Evolutionary conservation across 768 basidiomycete genomes (phyloP).

Genomic region (Tulasnella calospora): DNA sequence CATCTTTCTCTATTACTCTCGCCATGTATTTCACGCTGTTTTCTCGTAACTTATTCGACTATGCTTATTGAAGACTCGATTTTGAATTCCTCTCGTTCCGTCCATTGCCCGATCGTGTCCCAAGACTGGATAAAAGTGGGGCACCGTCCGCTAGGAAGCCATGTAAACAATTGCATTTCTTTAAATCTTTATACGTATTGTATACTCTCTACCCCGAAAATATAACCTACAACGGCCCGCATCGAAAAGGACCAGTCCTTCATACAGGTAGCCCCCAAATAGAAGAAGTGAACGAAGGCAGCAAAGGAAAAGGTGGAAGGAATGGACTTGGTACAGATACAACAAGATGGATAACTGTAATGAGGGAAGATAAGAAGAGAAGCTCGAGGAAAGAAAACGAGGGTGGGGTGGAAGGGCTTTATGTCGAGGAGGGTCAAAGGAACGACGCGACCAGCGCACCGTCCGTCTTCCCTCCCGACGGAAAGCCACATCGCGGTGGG

Average conservation of each 20-base stretch:
- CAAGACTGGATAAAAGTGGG: too few species aligned
- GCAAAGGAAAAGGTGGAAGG: not conserved
- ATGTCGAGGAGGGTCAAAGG: not conserved
- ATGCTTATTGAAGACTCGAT: not conserved
- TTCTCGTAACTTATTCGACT: not conserved
- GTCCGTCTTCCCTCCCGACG: not conserved
- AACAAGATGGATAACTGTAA: not conserved
- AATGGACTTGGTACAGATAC: not conserved
- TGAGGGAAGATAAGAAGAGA: not conserved
- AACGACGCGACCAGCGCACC: not conserved
- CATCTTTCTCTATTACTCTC: not conserved
- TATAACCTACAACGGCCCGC: not conserved
- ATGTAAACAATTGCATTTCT: not conserved
- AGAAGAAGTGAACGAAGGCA: not conserved
- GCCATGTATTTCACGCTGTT: not conserved
- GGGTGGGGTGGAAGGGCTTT: not conserved
- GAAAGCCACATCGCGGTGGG: not conserved
- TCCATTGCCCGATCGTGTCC: not conserved
- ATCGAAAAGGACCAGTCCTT: not conserved
- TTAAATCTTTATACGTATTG: not conserved
- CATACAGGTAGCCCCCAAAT: not conserved
- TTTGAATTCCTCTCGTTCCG: not conserved
- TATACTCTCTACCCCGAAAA: not conserved
- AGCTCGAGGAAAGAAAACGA: not conserved
- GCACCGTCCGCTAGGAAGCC: not conserved